Base-by-base conservation (phyloP, 306 rosid species). In the Inga leiocalycina region DNA sequence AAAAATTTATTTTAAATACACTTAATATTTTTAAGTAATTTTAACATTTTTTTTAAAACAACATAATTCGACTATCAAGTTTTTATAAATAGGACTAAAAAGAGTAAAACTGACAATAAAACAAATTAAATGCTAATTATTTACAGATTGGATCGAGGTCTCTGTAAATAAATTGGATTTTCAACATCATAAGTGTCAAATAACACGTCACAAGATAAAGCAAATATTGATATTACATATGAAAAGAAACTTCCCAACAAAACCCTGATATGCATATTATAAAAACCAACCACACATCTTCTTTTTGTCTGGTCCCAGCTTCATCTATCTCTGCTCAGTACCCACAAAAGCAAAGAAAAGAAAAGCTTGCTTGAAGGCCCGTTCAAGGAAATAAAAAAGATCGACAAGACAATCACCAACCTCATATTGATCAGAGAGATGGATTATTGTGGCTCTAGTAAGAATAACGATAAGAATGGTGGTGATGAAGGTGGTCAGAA, bases 371-470 rank as follows among this genome's bases (percentile, higher is more conserved):
- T 78, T 76, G 43, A 54, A 67, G 82, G 75, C 77, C 54, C 13
- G 59, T 59, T 24, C 82, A 75, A 85, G 82, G 61, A 82, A 17
- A 16, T 14, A 8, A 39, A 52, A 79, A 22, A 76, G 68, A 81
- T 85, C 75, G 30, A 67, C 13, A 34, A 68, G 71, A 79, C 46
- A 68, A 66, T 34, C 73, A 35, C 44, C 69, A 17, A 73, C 67
- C 76, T 64, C 72, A 2, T 59, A 10, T 59, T 20, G 11, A 59
- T 22, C 67, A 68, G 14, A 14, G 51, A 56, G 17, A 89, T 85
- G 86, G 79, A 85, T 37, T 59, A 85, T 37, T 66, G 59, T 85
- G 87, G 72, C 0, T 34, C 77, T 15, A 80, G 79, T 10, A 82
- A 82, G 70, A 78, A 5, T 22, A 11, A 12, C 3, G 41, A 69